Evolutionary conservation across 2,329 filamentous ascomycete genomes (phyloP).

Genomic region (Waltergamsia citrina): DNA sequence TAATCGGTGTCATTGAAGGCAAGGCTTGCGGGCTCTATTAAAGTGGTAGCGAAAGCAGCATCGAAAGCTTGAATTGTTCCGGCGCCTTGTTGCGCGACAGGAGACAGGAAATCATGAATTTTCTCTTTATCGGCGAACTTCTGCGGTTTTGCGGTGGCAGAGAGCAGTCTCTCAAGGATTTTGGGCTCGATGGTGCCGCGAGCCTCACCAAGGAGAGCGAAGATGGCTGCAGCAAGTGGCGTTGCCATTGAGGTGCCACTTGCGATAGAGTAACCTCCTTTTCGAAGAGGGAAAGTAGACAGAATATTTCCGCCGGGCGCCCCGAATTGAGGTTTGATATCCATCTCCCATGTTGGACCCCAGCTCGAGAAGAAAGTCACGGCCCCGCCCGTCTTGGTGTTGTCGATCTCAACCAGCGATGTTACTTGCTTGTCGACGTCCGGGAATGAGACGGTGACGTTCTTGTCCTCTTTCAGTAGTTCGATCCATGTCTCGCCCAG

Average conservation of each 20-base stretch:
- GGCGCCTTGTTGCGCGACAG: conserved; percentile 50
- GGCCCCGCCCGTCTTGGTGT: conserved; percentile 38
- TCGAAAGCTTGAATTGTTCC: conserved; percentile 52
- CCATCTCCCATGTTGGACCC: conserved; percentile 52
- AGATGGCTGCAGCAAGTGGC: conserved; percentile 43
- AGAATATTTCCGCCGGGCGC: conserved; percentile 48
- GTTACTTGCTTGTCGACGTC: conserved; percentile 24
- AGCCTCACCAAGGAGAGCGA: conserved; percentile 42
- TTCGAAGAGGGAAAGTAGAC: conserved; percentile 40
- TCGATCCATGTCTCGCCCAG: conserved; percentile 34
- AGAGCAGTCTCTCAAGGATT: conserved; percentile 37
- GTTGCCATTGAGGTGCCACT: conserved; percentile 54
- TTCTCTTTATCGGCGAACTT: conserved; percentile 33
- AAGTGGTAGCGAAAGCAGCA: conserved; percentile 42
- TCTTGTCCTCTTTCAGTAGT: conserved; percentile 29
- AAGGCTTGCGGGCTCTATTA: conserved; percentile 46
- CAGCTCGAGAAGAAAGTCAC: conserved; percentile 45
- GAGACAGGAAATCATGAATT: conserved; percentile 32
- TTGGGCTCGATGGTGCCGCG: conserved; percentile 41
- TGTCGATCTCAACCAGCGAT: conserved; percentile 22
- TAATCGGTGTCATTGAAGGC: conserved; percentile 57
- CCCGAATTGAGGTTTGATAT: conserved; percentile 46
- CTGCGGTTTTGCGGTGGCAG: conserved; percentile 37
- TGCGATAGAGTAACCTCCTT: conserved; percentile 39
- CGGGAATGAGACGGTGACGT: conserved; percentile 33